These are phyloP conservation scores for Fusarium sp. DNA, from an alignment of 2,329 filamentous ascomycete species.

Conservation along the genomic window DNA sequence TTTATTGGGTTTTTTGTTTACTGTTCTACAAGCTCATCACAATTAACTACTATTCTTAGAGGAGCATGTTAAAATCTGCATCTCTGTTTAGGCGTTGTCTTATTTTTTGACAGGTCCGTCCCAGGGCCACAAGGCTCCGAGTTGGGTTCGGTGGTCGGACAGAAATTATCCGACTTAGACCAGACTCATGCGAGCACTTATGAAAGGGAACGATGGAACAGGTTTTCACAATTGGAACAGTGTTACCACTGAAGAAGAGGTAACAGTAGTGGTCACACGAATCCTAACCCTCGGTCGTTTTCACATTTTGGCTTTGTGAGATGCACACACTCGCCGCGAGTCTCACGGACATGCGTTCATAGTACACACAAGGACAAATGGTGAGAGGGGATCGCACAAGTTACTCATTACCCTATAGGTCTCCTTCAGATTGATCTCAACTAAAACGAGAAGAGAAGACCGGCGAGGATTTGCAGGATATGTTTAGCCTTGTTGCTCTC, in stretches of 20 bases:
- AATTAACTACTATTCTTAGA: neutral
- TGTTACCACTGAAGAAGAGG: neutral
- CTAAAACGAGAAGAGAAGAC: neutral
- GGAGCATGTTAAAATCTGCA: neutral
- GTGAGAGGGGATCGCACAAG: neutral
- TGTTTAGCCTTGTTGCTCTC: neutral
- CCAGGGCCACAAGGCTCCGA: neutral
- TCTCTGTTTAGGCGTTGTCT: neutral
- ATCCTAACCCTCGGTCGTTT: neutral
- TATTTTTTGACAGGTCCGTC: neutral
- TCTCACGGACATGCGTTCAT: neutral
- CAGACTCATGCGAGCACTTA: neutral
- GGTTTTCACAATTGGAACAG: neutral
- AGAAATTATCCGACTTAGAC: neutral
- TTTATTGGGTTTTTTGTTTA: neutral
- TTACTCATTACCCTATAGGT: neutral
- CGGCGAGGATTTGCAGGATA: neutral
- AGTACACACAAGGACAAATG: neutral
- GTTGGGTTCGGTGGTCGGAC: neutral
- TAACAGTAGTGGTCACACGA: neutral
- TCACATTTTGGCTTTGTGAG: neutral
- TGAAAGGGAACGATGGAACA: neutral
- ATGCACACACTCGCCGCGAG: neutral
- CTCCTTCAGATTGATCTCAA: neutral
- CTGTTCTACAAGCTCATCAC: rapidly evolving